Percentiles rank a stretch among this genome's conserved stretches.
Conservation (phyloP, 768 basidiomycete genomes). For the Phanerochaete carnosa region DNA sequence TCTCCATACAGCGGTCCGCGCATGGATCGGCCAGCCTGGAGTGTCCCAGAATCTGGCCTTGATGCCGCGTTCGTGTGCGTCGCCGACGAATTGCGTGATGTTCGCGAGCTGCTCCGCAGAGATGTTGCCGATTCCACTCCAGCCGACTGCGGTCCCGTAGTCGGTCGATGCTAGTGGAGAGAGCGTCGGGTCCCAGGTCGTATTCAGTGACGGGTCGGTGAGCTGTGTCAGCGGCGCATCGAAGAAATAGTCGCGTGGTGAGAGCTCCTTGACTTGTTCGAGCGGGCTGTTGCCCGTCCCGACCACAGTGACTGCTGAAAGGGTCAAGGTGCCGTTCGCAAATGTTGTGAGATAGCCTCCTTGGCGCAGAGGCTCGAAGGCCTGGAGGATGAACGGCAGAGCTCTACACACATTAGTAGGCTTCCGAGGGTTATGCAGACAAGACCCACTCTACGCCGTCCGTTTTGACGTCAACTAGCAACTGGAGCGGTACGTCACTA, state of each 20-base stretch:
- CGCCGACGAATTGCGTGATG: conserved; percentile 37
- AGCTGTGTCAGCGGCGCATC: conserved; percentile 48
- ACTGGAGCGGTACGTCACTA: conserved; percentile 37
- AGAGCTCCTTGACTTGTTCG: conserved; percentile 39
- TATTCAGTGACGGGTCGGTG: conserved; percentile 31
- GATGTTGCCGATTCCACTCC: conserved; percentile 44
- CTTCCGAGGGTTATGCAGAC: not conserved
- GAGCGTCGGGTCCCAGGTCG: conserved; percentile 38
- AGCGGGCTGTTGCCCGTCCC: conserved; percentile 54
- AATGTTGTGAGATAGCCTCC: conserved; percentile 45
- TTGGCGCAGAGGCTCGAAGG: conserved; percentile 42
- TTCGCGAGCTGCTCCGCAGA: conserved; percentile 35
- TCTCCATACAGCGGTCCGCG: conserved; percentile 42
- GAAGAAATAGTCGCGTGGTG: conserved; percentile 49
- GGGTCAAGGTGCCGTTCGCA: conserved; percentile 35
- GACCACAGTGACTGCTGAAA: conserved; percentile 39
- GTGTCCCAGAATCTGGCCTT: conserved; percentile 52
- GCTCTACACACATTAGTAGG: conserved; percentile 27
- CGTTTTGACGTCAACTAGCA: conserved; percentile 53
- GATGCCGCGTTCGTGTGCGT: conserved; percentile 43
- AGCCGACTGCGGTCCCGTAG: conserved; percentile 41
- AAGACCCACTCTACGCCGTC: conserved; percentile 40
- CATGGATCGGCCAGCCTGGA: conserved; percentile 44
- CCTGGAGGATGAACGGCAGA: conserved; percentile 40
- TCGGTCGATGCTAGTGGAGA: conserved; percentile 51